Conservation (phyloP, 192 early-diverging fungal species). For the Coemansia interrupta region DNA sequence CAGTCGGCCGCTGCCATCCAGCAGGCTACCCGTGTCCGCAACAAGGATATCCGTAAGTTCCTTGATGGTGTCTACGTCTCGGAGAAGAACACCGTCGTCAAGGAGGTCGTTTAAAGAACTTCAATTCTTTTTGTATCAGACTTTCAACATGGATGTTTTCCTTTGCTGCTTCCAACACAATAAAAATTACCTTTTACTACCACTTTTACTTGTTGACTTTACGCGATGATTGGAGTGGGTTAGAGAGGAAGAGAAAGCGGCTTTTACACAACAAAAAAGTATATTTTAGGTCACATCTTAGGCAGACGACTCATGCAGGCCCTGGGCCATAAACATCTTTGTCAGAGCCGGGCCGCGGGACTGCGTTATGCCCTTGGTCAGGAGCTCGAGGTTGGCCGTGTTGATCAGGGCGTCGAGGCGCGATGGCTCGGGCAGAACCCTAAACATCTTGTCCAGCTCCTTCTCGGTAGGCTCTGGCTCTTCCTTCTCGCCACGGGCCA, state of each 20-base stretch:
- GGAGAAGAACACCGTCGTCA: slow-evolving; percentile 68
- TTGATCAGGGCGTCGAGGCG: slow-evolving; percentile 87
- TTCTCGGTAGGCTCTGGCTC: slow-evolving; percentile 74
- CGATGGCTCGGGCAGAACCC: slow-evolving; percentile 79
- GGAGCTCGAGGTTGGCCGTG: slow-evolving; percentile 87
- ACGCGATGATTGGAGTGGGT: too few relatives aligned
- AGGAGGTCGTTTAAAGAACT: slow-evolving; percentile 38
- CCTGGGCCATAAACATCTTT: slow-evolving; percentile 82
- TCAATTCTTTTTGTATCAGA: too few relatives aligned
- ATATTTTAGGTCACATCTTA: slow-evolving; percentile 38
- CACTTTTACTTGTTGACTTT: too few relatives aligned
- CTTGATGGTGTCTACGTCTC: slow-evolving; percentile 97
- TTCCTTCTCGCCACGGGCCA: slow-evolving; percentile 61
- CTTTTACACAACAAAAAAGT: neutral
- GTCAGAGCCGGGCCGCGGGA: slow-evolving; percentile 91
- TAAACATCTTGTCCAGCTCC: slow-evolving; percentile 60
- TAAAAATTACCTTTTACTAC: slow-evolving; percentile 4
- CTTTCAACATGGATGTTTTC: too few relatives aligned
- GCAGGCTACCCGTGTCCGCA: slow-evolving; percentile 87
- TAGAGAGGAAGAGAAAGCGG: too few relatives aligned
- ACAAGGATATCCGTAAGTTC: slow-evolving; percentile 99
- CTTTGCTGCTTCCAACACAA: slow-evolving; percentile 10
- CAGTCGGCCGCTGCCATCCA: slow-evolving; percentile 96
- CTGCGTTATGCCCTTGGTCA: slow-evolving; percentile 88
- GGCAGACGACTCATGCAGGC: slow-evolving; percentile 56